Evolutionary conservation across 2,329 filamentous ascomycete species (phyloP), one percentile per base, ranked within the genome.

Genomic region (Fusarium sp.): DNA sequence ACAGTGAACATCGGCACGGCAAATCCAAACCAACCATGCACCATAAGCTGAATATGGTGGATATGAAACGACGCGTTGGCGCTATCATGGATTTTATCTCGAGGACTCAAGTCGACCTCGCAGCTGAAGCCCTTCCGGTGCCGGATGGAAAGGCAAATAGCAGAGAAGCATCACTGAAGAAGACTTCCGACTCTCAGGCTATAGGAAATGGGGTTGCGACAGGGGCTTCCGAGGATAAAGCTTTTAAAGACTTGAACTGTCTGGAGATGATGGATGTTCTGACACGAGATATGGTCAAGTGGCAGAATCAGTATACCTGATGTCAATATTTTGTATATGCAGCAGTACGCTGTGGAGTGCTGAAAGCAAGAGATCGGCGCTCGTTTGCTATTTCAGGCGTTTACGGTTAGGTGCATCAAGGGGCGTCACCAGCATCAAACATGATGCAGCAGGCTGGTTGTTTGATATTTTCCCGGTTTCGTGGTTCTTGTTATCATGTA

Each of bases 251-350:
- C 11, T 82, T 97, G 67, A 91, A 83, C 58, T 94, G 91, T 70
- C 83, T 92, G 67, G 92, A 96, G 79, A 96, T 97, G 92, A 96
- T 96, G 92, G 93, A 96, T 76, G 85, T 89, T 71, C 79, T 97
- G 76, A 94, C 91, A 63, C 86, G 91, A 64, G 89, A 94, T 76
- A 85, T 97, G 73, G 87, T 95, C 69, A 91, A 91, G 74, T 97
- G 93, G 93, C 93, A 97, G 80, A 90, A 91, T 67, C 87, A 92
- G 74, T 94, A 86, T 71, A 76, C 81, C 53, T 80, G 69, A 75
- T 49, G 33, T n/a, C 29, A 21, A 39, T n/a, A 35, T 47, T 58
- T 51, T 25, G 40, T 40, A 40, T 53, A 17, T 37, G 13, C n/a
- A 29, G 47, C 29, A 20, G 21, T 23, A 42, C 23, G 29, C 35